Evolutionary conservation across 1,139 yeast genomes (phyloP), one percentile per base, ranked within the genome.

Genomic region (Debaryomyces sp.): DNA sequence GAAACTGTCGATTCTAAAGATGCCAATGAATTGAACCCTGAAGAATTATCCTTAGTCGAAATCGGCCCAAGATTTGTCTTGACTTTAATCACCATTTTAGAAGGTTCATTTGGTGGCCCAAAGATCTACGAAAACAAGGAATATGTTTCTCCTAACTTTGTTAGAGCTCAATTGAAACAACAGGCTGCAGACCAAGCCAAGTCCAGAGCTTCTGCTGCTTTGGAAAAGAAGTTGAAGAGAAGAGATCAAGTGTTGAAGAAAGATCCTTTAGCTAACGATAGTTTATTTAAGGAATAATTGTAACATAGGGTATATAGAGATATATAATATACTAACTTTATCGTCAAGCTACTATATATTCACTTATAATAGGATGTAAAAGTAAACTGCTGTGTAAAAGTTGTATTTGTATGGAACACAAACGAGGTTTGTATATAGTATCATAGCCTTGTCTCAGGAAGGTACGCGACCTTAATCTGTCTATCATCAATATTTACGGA

Each of bases 61-160:
- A 91, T 94, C 59, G 99, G 99, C 3, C 99, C 99, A 47, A 82
- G 99, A 66, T 86, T 92, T 59, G 98, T 95, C 34, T 79, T 95
- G 74, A 94, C 99, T 4, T 85, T 89, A 58, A 92, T 94, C 58
- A 87, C 96, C 52, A 85, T 94, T 46, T 79, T 94, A 56, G 99
- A 94, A 71, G 99, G 99, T 44, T 90, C 98, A 2, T 95, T 94
- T 63, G 96, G 97, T 49, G 99, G 99, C 21, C 97, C 99, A 54
- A 91, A 94, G 78, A 90, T 94, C 57, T 94, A 89, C 72, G 99
- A 94, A 66, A 94, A 94, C 76, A 92, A 89, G 77, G 96, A 94
- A 70, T 94, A 89, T 68, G 97, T 94, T 45, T 89, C 96, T 51
- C 99, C 99, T 56, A 94, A 94, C 77, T 84, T 89, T 57, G 96